Conservation (phyloP, 2,329 filamentous ascomycete species). For the Cryphonectria radicalis region DNA sequence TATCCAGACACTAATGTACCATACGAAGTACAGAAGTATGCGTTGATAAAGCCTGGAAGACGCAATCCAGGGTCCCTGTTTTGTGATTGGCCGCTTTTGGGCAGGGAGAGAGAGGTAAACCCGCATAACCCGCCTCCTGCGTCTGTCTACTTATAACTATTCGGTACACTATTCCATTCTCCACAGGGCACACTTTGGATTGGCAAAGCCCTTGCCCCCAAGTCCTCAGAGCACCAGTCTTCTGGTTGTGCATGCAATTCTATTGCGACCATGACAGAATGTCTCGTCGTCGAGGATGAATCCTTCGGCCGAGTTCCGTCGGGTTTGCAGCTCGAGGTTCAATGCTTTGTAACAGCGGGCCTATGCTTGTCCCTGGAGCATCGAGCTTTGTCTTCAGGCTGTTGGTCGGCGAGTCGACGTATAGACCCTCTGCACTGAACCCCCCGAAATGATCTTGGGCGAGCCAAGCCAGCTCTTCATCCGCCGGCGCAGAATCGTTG, state of each 20-base stretch:
- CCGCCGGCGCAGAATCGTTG: not conserved
- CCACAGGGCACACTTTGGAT: too few relatives aligned
- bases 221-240: not conserved
- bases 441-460: conserved; percentile 25
- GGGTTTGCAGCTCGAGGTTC: not conserved
- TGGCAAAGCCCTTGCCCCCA: too few relatives aligned
- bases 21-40: too few relatives aligned
- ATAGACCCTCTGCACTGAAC: conserved; percentile 28
- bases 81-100: not conserved
- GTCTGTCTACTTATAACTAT: too few relatives aligned
- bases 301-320: not conserved
- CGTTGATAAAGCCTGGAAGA: not conserved
- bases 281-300: not conserved
- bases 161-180: too few relatives aligned
- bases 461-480: not conserved
- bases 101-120: not conserved
- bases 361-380: conserved; percentile 21
- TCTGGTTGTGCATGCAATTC: not conserved
- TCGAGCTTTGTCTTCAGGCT: conserved; percentile 34
- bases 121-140: too few relatives aligned
- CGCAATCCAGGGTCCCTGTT: not conserved
- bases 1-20: not conserved
- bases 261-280: not conserved
- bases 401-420: conserved; percentile 11
- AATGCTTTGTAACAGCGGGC: not conserved